A percentile compares a stretch with the other conserved stretches of the same genome.
Evolutionary conservation across 176 grass and related monocot genomes (phyloP).

Genomic region (Rhynchospora breviuscula): DNA sequence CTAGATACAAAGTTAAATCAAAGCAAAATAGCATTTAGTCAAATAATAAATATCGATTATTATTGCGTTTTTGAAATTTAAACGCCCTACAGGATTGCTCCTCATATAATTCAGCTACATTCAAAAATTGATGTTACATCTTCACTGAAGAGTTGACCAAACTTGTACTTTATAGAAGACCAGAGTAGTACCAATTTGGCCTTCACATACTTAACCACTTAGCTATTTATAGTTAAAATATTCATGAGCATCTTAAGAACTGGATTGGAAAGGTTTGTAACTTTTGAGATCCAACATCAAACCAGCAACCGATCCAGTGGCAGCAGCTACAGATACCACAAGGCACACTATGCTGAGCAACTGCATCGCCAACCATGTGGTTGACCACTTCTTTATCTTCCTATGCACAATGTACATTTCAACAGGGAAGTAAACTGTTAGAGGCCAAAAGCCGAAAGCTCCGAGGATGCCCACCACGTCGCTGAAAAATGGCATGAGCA

Average conservation of each 20-base stretch:
- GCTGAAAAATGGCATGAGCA: slow-evolving; percentile 85
- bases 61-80: background rate
- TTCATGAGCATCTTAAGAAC: background rate
- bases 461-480: slow-evolving; percentile 72
- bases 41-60: too few relatives aligned
- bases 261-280: slow-evolving; percentile 44
- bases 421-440: slow-evolving; percentile 91
- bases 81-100: background rate
- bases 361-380: slow-evolving; percentile 36
- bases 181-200: background rate
- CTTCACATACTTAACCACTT: background rate
- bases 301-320: slow-evolving; percentile 43
- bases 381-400: slow-evolving; percentile 25
- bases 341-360: slow-evolving; percentile 45
- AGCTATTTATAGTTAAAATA: background rate
- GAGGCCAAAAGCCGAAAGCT: slow-evolving; percentile 86
- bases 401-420: slow-evolving; percentile 86
- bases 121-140: background rate
- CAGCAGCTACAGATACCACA: slow-evolving; percentile 47
- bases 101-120: background rate
- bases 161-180: background rate
- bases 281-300: slow-evolving; percentile 40
- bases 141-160: background rate
- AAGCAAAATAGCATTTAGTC: too few relatives aligned
- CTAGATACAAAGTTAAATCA: too few relatives aligned